phyloP scores from a whole-genome alignment of 139 green algal genomes.

The Picochlorum sp. region DNA sequence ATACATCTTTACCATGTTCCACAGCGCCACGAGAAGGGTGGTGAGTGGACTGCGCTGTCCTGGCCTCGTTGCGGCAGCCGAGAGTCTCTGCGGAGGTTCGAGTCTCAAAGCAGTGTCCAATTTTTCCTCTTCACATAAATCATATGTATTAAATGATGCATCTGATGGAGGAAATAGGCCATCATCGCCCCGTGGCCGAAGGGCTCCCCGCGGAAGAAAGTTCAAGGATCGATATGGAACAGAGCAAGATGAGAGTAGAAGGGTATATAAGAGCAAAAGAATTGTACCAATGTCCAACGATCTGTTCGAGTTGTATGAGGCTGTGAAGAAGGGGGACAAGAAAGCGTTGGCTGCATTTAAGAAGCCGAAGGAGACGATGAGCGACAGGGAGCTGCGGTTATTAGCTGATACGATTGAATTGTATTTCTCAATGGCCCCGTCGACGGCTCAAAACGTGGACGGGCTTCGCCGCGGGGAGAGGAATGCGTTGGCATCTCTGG shows the following conservation, averaged over 20 bases:
- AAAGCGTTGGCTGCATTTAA: background rate
- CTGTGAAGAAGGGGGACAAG: conserved; percentile 1
- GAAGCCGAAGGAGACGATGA: background rate
- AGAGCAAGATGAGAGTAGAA: background rate
- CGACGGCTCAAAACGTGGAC: background rate
- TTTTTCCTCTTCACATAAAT: too few species aligned
- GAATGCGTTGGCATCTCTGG: background rate
- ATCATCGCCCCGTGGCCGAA: too few species aligned
- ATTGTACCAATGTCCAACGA: background rate
- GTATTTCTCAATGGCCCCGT: background rate
- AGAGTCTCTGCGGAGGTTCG: too few species aligned
- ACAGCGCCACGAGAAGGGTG: background rate
- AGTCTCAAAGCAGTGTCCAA: too few species aligned
- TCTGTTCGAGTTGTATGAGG: background rate
- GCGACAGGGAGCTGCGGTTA: background rate
- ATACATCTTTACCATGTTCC: too few species aligned
- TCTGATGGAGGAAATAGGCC: too few species aligned
- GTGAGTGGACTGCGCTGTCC: too few species aligned
- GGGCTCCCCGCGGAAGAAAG: too few species aligned
- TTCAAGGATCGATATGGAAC: too few species aligned
- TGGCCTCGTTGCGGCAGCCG: too few species aligned
- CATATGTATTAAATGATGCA: too few species aligned
- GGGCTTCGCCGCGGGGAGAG: background rate
- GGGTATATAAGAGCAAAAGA: background rate
- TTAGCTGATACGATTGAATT: background rate